Evolutionary conservation across 2,329 filamentous ascomycete species (phyloP).

Genomic region (Diatrype stigma): DNA sequence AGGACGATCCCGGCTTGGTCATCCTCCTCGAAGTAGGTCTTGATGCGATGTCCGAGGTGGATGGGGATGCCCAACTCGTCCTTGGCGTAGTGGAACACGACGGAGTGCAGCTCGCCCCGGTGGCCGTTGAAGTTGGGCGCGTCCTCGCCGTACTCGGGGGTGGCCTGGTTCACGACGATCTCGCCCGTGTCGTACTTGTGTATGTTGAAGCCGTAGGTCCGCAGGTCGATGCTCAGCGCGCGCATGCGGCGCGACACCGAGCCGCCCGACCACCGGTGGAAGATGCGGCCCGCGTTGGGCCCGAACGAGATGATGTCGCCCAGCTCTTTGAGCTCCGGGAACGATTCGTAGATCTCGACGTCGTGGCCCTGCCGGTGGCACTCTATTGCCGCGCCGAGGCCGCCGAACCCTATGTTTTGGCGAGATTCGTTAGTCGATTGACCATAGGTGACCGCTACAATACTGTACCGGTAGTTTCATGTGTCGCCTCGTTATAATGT

Average conservation of each 20-base stretch:
- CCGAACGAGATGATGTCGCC: conserved; percentile 62
- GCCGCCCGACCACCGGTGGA: conserved; percentile 52
- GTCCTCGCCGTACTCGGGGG: conserved; percentile 38
- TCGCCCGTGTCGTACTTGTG: conserved; percentile 59
- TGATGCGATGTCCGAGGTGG: conserved; percentile 46
- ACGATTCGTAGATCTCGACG: conserved; percentile 55
- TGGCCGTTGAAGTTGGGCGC: conserved; percentile 58
- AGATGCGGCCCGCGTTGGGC: conserved; percentile 57
- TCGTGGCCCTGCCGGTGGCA: conserved; percentile 57
- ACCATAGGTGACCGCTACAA: too few relatives aligned
- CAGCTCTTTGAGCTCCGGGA: conserved; percentile 52
- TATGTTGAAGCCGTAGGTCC: conserved; percentile 54
- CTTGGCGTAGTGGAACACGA: conserved; percentile 54
- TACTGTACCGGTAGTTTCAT: too few relatives aligned
- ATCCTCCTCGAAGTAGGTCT: conserved; percentile 52
- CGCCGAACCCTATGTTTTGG: conserved; percentile 49
- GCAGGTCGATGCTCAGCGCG: conserved; percentile 47
- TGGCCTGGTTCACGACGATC: conserved; percentile 52
- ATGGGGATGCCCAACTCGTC: conserved; percentile 53
- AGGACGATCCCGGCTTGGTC: conserved; percentile 47
- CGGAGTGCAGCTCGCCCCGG: conserved; percentile 54
- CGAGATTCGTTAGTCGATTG: conserved; percentile 4
- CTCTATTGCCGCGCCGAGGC: conserved; percentile 59
- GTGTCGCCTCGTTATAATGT: too few relatives aligned
- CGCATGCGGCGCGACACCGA: conserved; percentile 43